These are phyloP conservation scores for Phytophthora vignae DNA, from an alignment of 352 stramenopile species.

Conservation along the genomic window DNA sequence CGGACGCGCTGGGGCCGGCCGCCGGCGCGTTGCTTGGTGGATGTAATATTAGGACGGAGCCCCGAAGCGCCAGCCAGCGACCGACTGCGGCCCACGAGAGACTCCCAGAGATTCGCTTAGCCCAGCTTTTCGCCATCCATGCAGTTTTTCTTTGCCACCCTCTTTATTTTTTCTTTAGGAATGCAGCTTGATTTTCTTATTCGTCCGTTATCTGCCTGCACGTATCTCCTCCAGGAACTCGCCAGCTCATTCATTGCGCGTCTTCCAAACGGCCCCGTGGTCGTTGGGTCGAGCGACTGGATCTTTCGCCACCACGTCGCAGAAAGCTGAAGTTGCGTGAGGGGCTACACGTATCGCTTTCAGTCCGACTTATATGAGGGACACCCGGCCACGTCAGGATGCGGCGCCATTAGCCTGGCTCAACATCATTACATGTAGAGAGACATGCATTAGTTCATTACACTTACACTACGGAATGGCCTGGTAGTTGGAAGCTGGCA, in stretches of 20 bases:
- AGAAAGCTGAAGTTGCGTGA: conserved; percentile 1
- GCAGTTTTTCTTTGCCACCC: conserved; percentile 26
- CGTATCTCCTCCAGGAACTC: too few relatives aligned
- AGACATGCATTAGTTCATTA: not conserved
- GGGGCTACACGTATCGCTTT: not conserved
- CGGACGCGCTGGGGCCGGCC: conserved; percentile 3
- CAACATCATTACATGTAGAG: too few relatives aligned
- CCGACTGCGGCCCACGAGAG: conserved; percentile 5
- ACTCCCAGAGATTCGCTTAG: conserved; percentile 25
- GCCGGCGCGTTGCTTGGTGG: conserved; percentile 17
- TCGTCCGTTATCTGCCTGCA: too few relatives aligned
- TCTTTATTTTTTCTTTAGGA: conserved; percentile 16
- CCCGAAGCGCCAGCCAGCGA: conserved; percentile 12
- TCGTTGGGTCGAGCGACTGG: conserved; percentile 5
- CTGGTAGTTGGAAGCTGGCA: conserved; percentile 37
- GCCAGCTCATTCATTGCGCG: too few relatives aligned
- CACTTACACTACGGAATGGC: conserved; percentile 33
- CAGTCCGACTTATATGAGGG: too few relatives aligned
- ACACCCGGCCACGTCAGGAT: not conserved
- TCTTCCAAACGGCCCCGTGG: not conserved
- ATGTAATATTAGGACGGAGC: conserved; percentile 45
- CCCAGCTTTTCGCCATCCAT: conserved; percentile 37
- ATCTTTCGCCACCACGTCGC: conserved; percentile 10
- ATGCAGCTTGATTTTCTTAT: conserved; percentile 27
- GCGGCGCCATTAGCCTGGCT: too few relatives aligned